Conservation (phyloP, 805 yeast genomes). For the Hanseniaspora singularis region DNA sequence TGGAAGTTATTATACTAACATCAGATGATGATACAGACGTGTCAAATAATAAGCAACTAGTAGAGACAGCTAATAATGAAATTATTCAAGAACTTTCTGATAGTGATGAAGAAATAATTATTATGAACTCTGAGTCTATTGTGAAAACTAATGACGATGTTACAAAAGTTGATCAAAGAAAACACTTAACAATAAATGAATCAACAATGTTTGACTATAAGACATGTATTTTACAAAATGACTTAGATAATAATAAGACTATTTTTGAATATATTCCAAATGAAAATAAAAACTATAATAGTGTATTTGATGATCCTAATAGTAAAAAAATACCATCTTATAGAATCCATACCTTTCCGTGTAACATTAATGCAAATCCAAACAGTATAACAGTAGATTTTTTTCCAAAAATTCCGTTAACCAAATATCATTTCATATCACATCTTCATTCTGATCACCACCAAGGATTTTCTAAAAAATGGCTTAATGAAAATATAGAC, state of each 20-base stretch:
- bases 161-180: background rate
- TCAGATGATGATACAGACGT: background rate
- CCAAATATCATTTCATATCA: conserved; percentile 47
- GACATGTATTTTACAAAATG: too few species aligned
- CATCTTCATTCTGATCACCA: conserved; percentile 95
- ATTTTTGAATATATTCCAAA: too few species aligned
- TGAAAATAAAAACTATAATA: too few species aligned
- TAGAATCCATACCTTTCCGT: conserved; percentile 7
- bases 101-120: too few species aligned
- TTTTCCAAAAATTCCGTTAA: conserved; percentile 32
- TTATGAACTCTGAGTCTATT: too few species aligned
- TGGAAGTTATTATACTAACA: background rate
- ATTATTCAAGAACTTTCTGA: background rate
- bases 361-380: background rate
- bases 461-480: conserved; percentile 65
- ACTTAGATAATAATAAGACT: too few species aligned
- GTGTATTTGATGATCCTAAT: background rate
- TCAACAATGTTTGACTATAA: too few species aligned
- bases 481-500: conserved; percentile 46
- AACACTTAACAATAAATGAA: background rate
- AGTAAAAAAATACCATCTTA: background rate
- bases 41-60: background rate
- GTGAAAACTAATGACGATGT: too few species aligned
- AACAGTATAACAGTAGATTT: conserved; percentile 26
- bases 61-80: background rate